Conservation (phyloP, 78 protist genomes). For the Thecamonas trahens region DNA sequence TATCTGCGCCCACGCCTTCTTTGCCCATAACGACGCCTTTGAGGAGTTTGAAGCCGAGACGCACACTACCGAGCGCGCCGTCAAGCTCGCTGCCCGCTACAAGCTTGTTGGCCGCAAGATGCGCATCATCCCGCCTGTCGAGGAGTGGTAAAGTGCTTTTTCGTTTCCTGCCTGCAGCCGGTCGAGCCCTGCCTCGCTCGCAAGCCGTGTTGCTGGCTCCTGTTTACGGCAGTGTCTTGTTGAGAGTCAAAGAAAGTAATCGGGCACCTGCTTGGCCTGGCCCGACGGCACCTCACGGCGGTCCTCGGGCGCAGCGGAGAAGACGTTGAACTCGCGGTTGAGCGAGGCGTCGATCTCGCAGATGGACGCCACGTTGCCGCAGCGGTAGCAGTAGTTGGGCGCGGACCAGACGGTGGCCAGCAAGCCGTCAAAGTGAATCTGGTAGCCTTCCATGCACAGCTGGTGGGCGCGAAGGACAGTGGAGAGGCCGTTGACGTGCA, state of each 20-base stretch:
- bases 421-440: background rate
- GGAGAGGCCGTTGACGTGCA: conserved; percentile 72
- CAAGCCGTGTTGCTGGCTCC: too few relatives aligned
- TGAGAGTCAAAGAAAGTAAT: too few relatives aligned
- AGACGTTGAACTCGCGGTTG: conserved; percentile 49
- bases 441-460: conserved; percentile 84
- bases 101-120: too few relatives aligned
- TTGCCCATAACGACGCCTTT: conserved; percentile 42
- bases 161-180: too few relatives aligned
- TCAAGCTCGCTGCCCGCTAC: background rate
- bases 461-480: conserved; percentile 94
- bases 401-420: conserved; percentile 91
- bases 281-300: too few relatives aligned
- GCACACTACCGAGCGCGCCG: too few relatives aligned
- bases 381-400: conserved; percentile 95
- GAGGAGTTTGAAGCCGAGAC: conserved; percentile 40
- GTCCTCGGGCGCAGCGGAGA: background rate
- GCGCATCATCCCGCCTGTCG: too few relatives aligned
- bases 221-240: too few relatives aligned
- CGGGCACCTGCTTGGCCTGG: too few relatives aligned
- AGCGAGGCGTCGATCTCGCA: conserved; percentile 75
- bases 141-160: too few relatives aligned
- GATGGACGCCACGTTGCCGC: conserved; percentile 86
- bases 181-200: too few relatives aligned
- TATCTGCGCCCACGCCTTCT: conserved; percentile 58